phyloP scores from a whole-genome alignment of 1,284 basidiomycete genomes.

The Leccinum pachyderme region DNA sequence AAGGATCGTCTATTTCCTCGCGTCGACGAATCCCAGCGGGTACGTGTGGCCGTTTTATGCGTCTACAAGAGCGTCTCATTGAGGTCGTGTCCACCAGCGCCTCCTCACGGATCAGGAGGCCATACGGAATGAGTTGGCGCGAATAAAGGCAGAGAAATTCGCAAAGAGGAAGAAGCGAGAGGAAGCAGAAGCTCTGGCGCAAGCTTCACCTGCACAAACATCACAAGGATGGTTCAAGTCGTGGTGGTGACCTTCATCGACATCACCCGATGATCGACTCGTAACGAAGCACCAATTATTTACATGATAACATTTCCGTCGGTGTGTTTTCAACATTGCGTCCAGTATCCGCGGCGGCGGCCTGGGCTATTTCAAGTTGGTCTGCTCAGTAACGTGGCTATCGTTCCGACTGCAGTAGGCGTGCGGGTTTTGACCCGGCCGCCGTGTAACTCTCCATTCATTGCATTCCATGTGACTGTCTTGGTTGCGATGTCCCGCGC shows the following conservation, averaged over 20 bases:
- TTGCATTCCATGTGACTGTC: constrained; percentile 28
- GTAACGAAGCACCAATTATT: not conserved
- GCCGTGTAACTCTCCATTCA: constrained; percentile 29
- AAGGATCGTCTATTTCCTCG: constrained; percentile 69
- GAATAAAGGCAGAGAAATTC: constrained; percentile 40
- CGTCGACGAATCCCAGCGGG: constrained; percentile 53
- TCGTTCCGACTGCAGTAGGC: constrained; percentile 30
- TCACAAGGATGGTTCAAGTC: constrained; percentile 31
- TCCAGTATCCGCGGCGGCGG: constrained; percentile 33
- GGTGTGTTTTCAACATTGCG: constrained; percentile 32
- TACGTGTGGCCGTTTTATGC: constrained; percentile 28
- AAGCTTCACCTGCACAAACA: constrained; percentile 17
- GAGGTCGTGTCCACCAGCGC: constrained; percentile 36
- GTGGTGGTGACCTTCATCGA: constrained; percentile 21
- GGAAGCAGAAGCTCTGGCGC: constrained; percentile 32
- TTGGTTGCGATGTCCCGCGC: constrained; percentile 26
- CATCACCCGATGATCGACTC: not conserved
- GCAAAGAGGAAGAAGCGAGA: constrained; percentile 43
- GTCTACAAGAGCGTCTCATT: constrained; percentile 6
- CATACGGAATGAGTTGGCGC: constrained; percentile 58
- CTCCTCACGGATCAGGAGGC: constrained; percentile 64
- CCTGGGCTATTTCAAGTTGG: constrained; percentile 29
- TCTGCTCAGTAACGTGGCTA: constrained; percentile 29
- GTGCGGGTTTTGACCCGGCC: constrained; percentile 34
- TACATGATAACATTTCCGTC: constrained; percentile 15